Evolutionary conservation across 116 monocot genomes (phyloP), one percentile per base, ranked within the genome.

Genomic region (Trichopus zeylanicus): DNA sequence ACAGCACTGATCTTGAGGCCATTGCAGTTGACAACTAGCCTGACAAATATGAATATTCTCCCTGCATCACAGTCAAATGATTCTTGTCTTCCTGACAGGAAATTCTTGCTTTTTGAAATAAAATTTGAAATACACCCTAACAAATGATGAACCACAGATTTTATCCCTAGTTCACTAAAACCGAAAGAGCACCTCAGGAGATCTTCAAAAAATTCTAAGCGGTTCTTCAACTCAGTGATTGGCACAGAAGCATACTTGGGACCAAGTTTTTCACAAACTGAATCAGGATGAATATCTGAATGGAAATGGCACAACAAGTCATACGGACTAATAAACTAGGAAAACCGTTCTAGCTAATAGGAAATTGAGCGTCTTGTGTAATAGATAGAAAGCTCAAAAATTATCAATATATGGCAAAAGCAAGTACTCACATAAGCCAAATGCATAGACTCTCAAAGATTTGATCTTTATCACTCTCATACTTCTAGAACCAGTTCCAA

Each of bases 1-100:
- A 95, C 87, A 11, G 75, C 53, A 65, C 51, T 79, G 34, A 95
- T 81, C 75, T 85, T 95, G 53, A 90, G 60, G 9, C 90, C 84
- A 57, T 84, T 95, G 71, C 73, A 95, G 70, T 81, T 84, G 74
- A 95, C 79, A 63, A 95, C 95, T 53, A 95, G 72, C 31, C 95
- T 74, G 29, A 95, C 81, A 55, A 87, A 95, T 89, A 65, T 71
- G 57, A 46, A 95, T 84, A 75, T 90, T 81, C 67, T 89, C 87
- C 87, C 95, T 94, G 78, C 72, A 82, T 71, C 22, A 47, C 26
- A 18, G 30, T 16, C 3, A 42, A 51, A 22, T 21, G 28, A 30
- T 3, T 37, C 1, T 29, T 31, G 25, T 31, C 9, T 47, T 12
- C 10, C 16, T 7, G 3, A 46, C 15, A 46, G 5, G 5, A 9